A percentile compares a stretch with the other conserved stretches of the same genome.
These are phyloP conservation scores for Pestalotiopsis sp. DNA, from an alignment of 2,329 filamentous ascomycete genomes.

Conservation along the genomic window DNA sequence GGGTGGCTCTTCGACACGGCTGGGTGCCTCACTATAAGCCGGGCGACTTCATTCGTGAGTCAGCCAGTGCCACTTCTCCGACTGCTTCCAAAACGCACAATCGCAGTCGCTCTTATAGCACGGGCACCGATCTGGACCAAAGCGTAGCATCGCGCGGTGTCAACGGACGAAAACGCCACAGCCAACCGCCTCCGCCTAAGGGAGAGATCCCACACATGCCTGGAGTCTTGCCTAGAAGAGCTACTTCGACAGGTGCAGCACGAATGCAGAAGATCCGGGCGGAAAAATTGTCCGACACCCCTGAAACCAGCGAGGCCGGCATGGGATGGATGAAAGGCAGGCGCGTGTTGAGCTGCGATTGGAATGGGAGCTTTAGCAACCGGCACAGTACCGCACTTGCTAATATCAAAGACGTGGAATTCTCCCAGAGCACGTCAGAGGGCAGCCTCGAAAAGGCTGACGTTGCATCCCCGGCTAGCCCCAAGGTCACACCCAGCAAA, in stretches of 20 bases:
- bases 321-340: conserved; percentile 14
- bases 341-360: conserved; percentile 33
- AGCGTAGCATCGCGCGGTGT: conserved; percentile 19
- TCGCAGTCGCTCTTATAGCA: conserved; percentile 15
- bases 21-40: conserved; percentile 41
- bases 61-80: not conserved
- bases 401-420: conserved; percentile 3
- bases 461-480: not conserved
- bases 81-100: not conserved
- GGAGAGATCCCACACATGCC: not conserved
- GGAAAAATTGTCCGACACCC: conserved; percentile 13
- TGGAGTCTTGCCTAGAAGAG: conserved; percentile 37
- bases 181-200: conserved; percentile 15
- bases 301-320: conserved; percentile 17
- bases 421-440: not conserved
- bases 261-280: conserved; percentile 45
- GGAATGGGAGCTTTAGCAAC: conserved; percentile 25
- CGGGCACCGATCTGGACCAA: conserved; percentile 20
- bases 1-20: conserved; percentile 51
- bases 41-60: conserved; percentile 24
- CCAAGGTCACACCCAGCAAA: not conserved
- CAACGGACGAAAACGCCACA: conserved; percentile 14
- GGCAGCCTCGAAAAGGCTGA: not conserved
- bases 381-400: conserved; percentile 9
- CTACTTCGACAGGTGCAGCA: conserved; percentile 49